phyloP scores from a whole-genome alignment of 2,329 filamentous ascomycete species.

The Talaromyces sp. region DNA sequence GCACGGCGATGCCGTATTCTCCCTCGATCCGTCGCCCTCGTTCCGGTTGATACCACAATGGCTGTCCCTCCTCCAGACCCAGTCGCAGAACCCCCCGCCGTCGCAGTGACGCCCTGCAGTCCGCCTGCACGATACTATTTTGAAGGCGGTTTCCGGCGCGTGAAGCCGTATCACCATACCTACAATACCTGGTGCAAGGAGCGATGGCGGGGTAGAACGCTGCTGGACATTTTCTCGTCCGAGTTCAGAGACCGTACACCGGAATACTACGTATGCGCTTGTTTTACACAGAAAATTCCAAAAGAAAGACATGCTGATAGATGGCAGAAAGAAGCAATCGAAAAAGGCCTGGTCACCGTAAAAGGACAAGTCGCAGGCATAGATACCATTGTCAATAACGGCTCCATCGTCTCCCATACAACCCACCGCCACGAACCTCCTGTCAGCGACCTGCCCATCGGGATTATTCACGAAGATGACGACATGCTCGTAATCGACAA shows the following conservation, averaged over 20 bases:
- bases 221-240: slow-evolving; percentile 82
- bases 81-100: slow-evolving; percentile 22
- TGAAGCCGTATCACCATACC: slow-evolving; percentile 43
- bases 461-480: slow-evolving; percentile 83
- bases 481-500: slow-evolving; percentile 97
- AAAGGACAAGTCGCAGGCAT: slow-evolving; percentile 69
- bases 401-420: slow-evolving; percentile 86
- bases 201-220: slow-evolving; percentile 68
- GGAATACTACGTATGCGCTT: slow-evolving; percentile 69
- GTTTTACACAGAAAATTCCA: not conserved
- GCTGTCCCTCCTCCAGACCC: slow-evolving; percentile 23
- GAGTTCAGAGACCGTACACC: slow-evolving; percentile 86
- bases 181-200: slow-evolving; percentile 29
- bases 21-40: slow-evolving; percentile 33
- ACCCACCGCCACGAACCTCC: slow-evolving; percentile 94
- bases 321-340: slow-evolving; percentile 65
- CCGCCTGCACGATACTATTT: slow-evolving; percentile 70
- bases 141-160: slow-evolving; percentile 62
- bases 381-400: slow-evolving; percentile 73
- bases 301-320: not conserved
- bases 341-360: slow-evolving; percentile 70
- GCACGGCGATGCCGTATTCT: slow-evolving; percentile 26
- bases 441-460: slow-evolving; percentile 73
- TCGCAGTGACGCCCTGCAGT: slow-evolving; percentile 28
- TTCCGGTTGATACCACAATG: slow-evolving; percentile 22